Conservation (phyloP, 2,329 filamentous ascomycete genomes). For the Sclerotiophoma versabilis region DNA sequence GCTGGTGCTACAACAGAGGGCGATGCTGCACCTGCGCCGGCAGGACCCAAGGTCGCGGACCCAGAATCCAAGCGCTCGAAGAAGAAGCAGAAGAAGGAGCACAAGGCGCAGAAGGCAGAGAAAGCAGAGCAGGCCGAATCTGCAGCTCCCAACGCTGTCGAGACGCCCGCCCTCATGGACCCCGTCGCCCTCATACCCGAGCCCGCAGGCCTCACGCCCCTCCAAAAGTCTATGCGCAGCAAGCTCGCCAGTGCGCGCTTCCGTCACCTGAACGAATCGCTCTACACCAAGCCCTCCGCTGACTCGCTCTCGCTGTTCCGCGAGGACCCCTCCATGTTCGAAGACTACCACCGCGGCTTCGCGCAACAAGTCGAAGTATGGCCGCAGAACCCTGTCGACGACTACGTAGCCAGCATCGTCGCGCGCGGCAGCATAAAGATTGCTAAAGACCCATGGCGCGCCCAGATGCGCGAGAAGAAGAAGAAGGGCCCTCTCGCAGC, state of each 20-base stretch:
- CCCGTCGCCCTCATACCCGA: conserved; percentile 43
- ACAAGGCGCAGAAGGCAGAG: conserved; percentile 31
- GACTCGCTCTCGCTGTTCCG: conserved; percentile 85
- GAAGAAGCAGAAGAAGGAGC: conserved; percentile 46
- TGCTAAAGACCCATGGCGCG: conserved; percentile 45
- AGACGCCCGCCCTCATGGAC: conserved; percentile 42
- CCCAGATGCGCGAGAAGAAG: conserved; percentile 49
- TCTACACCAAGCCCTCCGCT: conserved; percentile 89
- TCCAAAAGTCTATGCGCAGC: conserved; percentile 92
- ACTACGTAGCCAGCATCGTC: conserved; percentile 77
- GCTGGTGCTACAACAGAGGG: conserved; percentile 12
- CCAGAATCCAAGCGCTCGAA: conserved; percentile 41
- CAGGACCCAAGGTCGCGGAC: conserved; percentile 19
- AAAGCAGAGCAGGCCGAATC: neutral
- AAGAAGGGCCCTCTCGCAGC: conserved; percentile 35
- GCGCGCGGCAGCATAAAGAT: conserved; percentile 65
- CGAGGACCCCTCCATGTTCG: conserved; percentile 88
- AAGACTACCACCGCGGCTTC: conserved; percentile 96
- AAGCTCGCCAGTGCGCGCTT: conserved; percentile 96
- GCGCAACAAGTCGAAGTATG: conserved; percentile 93
- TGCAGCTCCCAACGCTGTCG: conserved; percentile 10
- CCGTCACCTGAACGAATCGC: conserved; percentile 94
- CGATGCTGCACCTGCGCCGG: conserved; percentile 29
- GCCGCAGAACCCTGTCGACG: conserved; percentile 95
- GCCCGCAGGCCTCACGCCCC: conserved; percentile 77